A percentile compares a stretch with the other conserved stretches of the same genome.
phyloP scores from a whole-genome alignment of 225 moss, liverwort and hornwort species.

The Climacium dendroides region DNA sequence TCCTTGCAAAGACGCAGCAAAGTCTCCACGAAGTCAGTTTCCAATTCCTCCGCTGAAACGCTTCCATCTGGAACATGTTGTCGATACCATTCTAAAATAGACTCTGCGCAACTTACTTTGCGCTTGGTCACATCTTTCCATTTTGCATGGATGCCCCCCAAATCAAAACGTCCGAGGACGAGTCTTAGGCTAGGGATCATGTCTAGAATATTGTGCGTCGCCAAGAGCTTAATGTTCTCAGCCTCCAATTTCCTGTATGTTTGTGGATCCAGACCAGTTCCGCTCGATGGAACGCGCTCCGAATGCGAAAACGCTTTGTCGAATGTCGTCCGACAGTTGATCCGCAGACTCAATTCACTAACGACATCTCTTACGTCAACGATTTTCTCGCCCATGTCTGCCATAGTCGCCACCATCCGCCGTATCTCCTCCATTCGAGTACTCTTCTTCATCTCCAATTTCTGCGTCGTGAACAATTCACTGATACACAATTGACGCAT shows the following conservation, averaged over 20 bases:
- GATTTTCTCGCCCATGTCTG: not conserved
- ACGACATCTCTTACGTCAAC: not conserved
- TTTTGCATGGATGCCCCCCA: not conserved
- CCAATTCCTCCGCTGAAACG: not conserved
- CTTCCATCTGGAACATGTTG: not conserved
- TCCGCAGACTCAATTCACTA: not conserved
- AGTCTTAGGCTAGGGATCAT: not conserved
- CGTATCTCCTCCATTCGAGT: not conserved
- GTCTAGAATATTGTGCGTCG: not conserved
- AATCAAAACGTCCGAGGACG: not conserved
- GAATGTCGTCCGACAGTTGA: not conserved
- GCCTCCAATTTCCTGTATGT: not conserved
- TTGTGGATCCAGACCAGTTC: not conserved
- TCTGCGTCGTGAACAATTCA: slow-evolving; percentile 3
- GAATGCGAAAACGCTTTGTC: not conserved
- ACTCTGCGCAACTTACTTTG: not conserved
- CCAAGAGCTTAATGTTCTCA: not conserved
- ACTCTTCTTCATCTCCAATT: not conserved
- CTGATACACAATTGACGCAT: not conserved
- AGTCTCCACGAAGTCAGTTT: slow-evolving; percentile 1
- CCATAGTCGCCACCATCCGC: not conserved
- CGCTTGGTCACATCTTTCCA: not conserved
- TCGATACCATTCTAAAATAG: slow-evolving; percentile 4
- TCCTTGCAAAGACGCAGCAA: not conserved
- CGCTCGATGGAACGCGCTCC: not conserved